Evolutionary conservation across 2,329 filamentous ascomycete species (phyloP), one percentile per base, ranked within the genome.

Genomic region (Didymosphaeria variabile): DNA sequence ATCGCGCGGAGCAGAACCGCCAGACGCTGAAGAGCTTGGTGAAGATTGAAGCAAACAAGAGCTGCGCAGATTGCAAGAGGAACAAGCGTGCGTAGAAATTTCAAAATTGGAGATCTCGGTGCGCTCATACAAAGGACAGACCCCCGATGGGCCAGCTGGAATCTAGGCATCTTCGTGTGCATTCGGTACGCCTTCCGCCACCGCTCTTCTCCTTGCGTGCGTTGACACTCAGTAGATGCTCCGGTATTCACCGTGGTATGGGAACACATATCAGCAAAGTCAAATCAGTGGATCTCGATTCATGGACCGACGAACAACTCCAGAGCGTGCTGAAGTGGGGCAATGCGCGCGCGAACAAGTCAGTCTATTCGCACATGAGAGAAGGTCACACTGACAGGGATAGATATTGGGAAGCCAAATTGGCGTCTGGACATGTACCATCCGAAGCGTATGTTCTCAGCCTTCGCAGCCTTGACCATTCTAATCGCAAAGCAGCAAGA

Each of bases 61-160:
- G 91, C 77, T 99, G 95, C 85, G 93, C 94, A 63, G 95, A 99
- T 80, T 99, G 95, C 88, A 99, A 99, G 85, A 90, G 91, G 79
- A 99, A 98, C 85, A 99, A 98, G 81, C 95, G 94, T 96, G 81
- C 69, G 90, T 83, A 34, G 31, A 26, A 12, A 46, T 15, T 58
- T 38, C 62, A 44, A n/a, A 55, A n/a, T 19, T 38, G 5, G 17
- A 42, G 34, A 46, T 17, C 29, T n/a, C 10, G 12, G 51, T 21
- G 21, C 45, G 34, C 60, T 63, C 44, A 70, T 72, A 79, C 69
- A 54, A 19, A 54, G 31, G n/a, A 44, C 77, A 97, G 93, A 97
- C 83, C 95, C 95, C 63, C 88, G 95, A 91, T 99, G 95, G 95
- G 95, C 95, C 34, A 97, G 93, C 77, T 99, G 95, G 95, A 99